Evolutionary conservation across 1,284 basidiomycete genomes (phyloP).

Genomic region (Ceratobasidium theobromae): DNA sequence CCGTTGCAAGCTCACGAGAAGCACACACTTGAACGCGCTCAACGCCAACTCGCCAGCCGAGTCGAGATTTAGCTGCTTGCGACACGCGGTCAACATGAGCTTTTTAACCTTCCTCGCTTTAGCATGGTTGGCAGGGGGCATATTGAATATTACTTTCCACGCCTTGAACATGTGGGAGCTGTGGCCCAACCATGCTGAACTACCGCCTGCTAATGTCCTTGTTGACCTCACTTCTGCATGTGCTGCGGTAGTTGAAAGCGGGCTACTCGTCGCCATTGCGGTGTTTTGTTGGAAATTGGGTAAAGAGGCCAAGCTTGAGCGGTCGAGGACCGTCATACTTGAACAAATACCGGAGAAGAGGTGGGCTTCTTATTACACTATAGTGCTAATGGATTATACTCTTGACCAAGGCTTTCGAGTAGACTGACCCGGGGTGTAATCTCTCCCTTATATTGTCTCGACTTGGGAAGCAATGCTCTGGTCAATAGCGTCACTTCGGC

Average conservation of each 20-base stretch:
- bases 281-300: neutral
- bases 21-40: neutral
- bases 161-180: neutral
- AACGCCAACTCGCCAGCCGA: neutral
- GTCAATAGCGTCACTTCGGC: too few species aligned
- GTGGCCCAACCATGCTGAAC: neutral
- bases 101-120: neutral
- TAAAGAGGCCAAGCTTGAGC: neutral
- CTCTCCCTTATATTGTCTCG: too few species aligned
- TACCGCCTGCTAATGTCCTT: neutral
- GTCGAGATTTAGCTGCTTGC: neutral
- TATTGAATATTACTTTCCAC: neutral
- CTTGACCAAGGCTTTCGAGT: too few species aligned
- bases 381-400: too few species aligned
- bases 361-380: too few species aligned
- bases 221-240: neutral
- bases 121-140: neutral
- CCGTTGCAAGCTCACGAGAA: neutral
- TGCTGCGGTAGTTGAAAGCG: neutral
- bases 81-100: neutral
- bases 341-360: neutral
- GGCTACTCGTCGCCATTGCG: neutral
- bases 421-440: too few species aligned
- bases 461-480: too few species aligned
- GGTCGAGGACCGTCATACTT: neutral